A percentile compares a stretch with the other conserved stretches of the same genome.
phyloP scores from a whole-genome alignment of 345 rosid genomes.

The Gossypium mustelinum region DNA sequence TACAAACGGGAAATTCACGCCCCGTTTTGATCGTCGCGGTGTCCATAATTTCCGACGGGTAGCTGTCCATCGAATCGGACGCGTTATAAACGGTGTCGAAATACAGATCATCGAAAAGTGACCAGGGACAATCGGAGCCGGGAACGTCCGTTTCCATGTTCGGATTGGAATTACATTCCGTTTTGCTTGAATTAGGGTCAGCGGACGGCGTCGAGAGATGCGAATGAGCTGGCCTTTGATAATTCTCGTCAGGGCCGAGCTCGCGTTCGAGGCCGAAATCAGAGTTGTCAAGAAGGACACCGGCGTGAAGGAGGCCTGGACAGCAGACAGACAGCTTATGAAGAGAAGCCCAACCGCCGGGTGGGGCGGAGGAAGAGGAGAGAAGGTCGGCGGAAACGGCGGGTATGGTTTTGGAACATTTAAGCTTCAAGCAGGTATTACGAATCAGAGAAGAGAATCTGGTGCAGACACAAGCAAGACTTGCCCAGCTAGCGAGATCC shows the following conservation, averaged over 20 bases:
- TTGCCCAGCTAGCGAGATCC: slow-evolving; percentile 81
- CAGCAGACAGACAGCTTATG: slow-evolving; percentile 81
- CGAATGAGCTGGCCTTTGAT: slow-evolving; percentile 11
- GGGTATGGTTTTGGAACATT: slow-evolving; percentile 57
- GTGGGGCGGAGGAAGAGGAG: slow-evolving; percentile 24
- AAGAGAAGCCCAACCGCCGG: slow-evolving; percentile 79
- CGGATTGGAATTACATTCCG: slow-evolving; percentile 7
- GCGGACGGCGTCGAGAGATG: slow-evolving; percentile 11
- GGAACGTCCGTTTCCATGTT: slow-evolving; percentile 20
- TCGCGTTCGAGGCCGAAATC: slow-evolving; percentile 95
- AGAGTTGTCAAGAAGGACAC: slow-evolving; percentile 82
- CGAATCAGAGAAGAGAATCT: slow-evolving; percentile 74
- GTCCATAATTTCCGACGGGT: slow-evolving; percentile 21
- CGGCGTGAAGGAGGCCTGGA: slow-evolving; percentile 85
- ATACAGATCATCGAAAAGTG: slow-evolving; percentile 80
- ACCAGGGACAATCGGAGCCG: slow-evolving; percentile 52
- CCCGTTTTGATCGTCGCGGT: slow-evolving; percentile 26
- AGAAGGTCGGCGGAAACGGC: slow-evolving; percentile 64
- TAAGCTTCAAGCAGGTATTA: slow-evolving; percentile 57
- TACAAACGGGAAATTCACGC: slow-evolving; percentile 22
- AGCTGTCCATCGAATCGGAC: slow-evolving; percentile 37
- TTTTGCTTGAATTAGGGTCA: slow-evolving; percentile 12
- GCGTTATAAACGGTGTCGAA: slow-evolving; percentile 55
- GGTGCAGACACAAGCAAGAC: slow-evolving; percentile 81
- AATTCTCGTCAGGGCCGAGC: slow-evolving; percentile 65